Evolutionary conservation across 108 stramenopile genomes (phyloP).

Genomic region (Aureococcus anophagefferens): DNA sequence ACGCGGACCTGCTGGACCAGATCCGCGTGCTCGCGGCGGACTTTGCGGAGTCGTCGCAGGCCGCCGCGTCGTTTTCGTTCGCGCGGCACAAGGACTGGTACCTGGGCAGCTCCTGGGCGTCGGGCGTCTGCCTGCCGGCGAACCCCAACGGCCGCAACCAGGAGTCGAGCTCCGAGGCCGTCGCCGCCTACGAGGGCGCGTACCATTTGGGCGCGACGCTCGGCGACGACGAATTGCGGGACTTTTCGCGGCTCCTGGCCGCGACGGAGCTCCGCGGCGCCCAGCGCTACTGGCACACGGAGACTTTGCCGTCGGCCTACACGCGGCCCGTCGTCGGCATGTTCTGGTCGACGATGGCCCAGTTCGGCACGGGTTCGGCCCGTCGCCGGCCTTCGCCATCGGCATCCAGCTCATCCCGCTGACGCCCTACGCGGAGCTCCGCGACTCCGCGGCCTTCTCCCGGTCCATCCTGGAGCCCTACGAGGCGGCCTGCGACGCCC

Average conservation of each 20-base stretch:
- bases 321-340: slow-evolving; percentile 46
- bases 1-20: not conserved
- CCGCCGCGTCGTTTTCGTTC: not conserved
- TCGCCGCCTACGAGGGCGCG: slow-evolving; percentile 82
- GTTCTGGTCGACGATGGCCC: slow-evolving; percentile 50
- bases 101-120: slow-evolving; percentile 78
- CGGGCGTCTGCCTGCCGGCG: slow-evolving; percentile 62
- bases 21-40: not conserved
- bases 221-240: slow-evolving; percentile 34
- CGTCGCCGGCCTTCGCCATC: slow-evolving; percentile 48
- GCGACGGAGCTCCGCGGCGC: slow-evolving; percentile 70
- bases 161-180: slow-evolving; percentile 82
- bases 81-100: slow-evolving; percentile 21
- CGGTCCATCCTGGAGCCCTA: no score
- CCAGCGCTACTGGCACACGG: slow-evolving; percentile 76
- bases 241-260: slow-evolving; percentile 57
- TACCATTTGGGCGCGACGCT: not conserved
- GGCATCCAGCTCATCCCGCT: slow-evolving; percentile 78
- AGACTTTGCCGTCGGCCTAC: slow-evolving; percentile 39
- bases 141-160: slow-evolving; percentile 82
- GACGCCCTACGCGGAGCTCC: slow-evolving; percentile 66
- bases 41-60: not conserved
- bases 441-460: slow-evolving; percentile 33
- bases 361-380: slow-evolving; percentile 59
- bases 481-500: no score